phyloP scores from a whole-genome alignment of 352 stramenopile species.

The Phytopythium cucurbitacearum region DNA sequence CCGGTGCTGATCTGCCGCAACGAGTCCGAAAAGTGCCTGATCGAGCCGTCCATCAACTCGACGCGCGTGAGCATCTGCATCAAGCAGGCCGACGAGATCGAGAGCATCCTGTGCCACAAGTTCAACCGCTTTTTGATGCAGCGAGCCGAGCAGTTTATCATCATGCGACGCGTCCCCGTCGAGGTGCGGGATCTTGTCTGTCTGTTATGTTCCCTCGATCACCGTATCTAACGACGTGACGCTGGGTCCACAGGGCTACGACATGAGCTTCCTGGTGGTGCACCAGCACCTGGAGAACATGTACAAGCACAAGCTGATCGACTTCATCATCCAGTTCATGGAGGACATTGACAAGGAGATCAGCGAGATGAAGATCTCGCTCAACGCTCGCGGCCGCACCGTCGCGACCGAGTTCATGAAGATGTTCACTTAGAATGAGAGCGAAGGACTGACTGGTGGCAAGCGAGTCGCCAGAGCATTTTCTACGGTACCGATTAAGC shows the following conservation, averaged over 20 bases:
- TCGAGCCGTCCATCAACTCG: slow-evolving; percentile 95
- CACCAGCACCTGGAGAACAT: slow-evolving; percentile 93
- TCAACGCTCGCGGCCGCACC: slow-evolving; percentile 91
- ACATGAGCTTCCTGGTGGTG: slow-evolving; percentile 95
- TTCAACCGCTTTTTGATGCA: slow-evolving; percentile 97
- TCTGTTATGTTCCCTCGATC: too few relatives aligned
- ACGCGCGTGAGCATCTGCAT: slow-evolving; percentile 94
- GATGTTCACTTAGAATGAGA: slow-evolving; percentile 67
- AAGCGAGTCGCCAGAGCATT: too few relatives aligned
- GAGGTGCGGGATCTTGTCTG: slow-evolving; percentile 21
- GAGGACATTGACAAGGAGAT: slow-evolving; percentile 98
- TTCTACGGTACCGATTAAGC: too few relatives aligned
- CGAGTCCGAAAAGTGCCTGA: slow-evolving; percentile 91
- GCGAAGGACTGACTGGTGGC: not conserved
- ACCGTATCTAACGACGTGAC: too few relatives aligned
- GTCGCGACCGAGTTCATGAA: slow-evolving; percentile 95
- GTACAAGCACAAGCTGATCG: slow-evolving; percentile 96
- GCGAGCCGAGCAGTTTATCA: slow-evolving; percentile 93
- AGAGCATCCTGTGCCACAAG: slow-evolving; percentile 93
- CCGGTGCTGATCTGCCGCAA: slow-evolving; percentile 93
- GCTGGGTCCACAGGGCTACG: slow-evolving; percentile 72
- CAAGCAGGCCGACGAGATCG: slow-evolving; percentile 94
- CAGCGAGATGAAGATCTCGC: slow-evolving; percentile 96
- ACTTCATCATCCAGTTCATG: slow-evolving; percentile 98
- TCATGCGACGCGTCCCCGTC: slow-evolving; percentile 91